Base-by-base conservation (phyloP, 2,329 filamentous ascomycete genomes). In the Fusarium sp. region DNA sequence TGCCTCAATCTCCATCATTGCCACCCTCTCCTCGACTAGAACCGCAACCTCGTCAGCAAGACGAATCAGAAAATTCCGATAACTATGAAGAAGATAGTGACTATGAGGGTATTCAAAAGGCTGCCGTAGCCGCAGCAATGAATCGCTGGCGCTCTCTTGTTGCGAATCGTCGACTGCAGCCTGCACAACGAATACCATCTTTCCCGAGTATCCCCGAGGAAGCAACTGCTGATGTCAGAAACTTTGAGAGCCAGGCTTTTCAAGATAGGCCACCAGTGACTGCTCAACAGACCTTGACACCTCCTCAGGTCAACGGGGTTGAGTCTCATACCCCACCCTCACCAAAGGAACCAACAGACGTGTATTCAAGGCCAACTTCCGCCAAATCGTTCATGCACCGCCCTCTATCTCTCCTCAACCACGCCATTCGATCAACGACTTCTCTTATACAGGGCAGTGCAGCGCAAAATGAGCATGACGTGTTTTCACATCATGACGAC, bases 131-230 rank as follows among this genome's bases (percentile, higher is more conserved):
- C 32, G 55, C 63, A 6, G 65, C 63, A 11, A 60, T 70, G 56
- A 64, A 57, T 5, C 66, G 66, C 29, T 70, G 68, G 68, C 68
- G 68, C 27, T 61, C 57, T 25, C 46, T 68, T 21, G 56, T 69
- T 19, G 54, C 62, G 9, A 62, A 50, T 31, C 65, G 55, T 13
- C 55, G 48, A 31, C 43, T 53, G 25, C 49, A 39, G 38, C 36
- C 53, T 21, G 49, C 59, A 13, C 62, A 55, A 13, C 54, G 49
- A 21, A 50, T 56, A 14, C 37, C 58, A 27, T 57, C 57, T 15
- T 54, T 60, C 17, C 51, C 55, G 19, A 63, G 43, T 25, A 60
- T 59, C 11, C 53, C 49, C 15, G 54, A 63, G 33, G 57, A 68
- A 36, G 58, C 46, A 33, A 49, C 58, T 25, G 21, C 52, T 4